phyloP scores from a whole-genome alignment of 2,329 filamentous ascomycete species.

The Arachnopeziza araneosa region DNA sequence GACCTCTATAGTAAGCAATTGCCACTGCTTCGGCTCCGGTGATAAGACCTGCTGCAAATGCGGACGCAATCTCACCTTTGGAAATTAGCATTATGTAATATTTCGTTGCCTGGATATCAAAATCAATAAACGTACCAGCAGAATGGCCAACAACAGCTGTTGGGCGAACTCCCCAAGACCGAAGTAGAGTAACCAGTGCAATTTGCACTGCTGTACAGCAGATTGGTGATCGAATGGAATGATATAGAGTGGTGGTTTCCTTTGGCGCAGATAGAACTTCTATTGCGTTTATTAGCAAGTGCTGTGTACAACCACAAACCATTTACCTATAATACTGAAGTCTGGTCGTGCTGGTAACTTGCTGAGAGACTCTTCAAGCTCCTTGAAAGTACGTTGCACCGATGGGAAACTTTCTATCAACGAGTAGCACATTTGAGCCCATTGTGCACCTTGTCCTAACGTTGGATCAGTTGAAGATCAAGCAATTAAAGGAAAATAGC shows the following conservation, averaged over 20 bases:
- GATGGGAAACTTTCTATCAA: conserved; percentile 13
- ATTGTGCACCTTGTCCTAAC: conserved; percentile 18
- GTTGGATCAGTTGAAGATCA: not conserved
- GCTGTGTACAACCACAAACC: not conserved
- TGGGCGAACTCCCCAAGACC: conserved; percentile 35
- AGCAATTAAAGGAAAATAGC: not conserved
- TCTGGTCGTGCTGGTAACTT: conserved; percentile 21
- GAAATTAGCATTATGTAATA: conserved; percentile 4
- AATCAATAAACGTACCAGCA: conserved; percentile 41
- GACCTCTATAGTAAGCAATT: conserved; percentile 38
- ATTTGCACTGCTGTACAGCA: conserved; percentile 43
- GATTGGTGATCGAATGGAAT: conserved; percentile 34
- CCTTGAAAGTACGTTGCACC: conserved; percentile 7
- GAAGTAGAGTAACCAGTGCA: conserved; percentile 36
- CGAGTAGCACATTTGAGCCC: conserved; percentile 14
- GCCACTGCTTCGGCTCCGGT: conserved; percentile 30
- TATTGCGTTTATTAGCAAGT: conserved; percentile 5
- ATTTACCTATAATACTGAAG: not conserved
- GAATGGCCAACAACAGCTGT: conserved; percentile 38
- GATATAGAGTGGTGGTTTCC: conserved; percentile 11
- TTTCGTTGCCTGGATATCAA: conserved; percentile 33
- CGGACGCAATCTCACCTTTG: conserved; percentile 39
- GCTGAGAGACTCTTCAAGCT: conserved; percentile 21
- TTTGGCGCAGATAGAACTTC: conserved; percentile 20
- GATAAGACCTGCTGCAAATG: conserved; percentile 35